Evolutionary conservation across 805 yeast species (phyloP).

Genomic region (Hanseniaspora thailandica): DNA sequence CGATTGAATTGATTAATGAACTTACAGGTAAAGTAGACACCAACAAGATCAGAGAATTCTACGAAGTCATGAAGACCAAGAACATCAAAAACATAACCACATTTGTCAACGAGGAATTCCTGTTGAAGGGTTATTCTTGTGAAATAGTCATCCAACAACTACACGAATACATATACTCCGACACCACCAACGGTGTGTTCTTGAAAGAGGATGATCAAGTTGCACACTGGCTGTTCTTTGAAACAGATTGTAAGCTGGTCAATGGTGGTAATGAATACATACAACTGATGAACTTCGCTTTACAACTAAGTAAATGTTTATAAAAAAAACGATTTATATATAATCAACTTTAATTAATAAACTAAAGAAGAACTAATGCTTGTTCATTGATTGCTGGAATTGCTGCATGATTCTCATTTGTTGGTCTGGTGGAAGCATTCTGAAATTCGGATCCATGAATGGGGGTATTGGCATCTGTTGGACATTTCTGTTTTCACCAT

Average conservation of each 20-base stretch:
- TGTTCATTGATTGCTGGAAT: conserved; percentile 15
- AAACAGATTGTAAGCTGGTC: conserved; percentile 58
- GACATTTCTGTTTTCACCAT: conserved; percentile 17
- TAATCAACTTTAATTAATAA: background rate
- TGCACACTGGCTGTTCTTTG: conserved; percentile 55
- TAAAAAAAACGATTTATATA: background rate
- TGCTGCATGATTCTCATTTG: conserved; percentile 15
- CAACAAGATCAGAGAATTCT: conserved; percentile 33
- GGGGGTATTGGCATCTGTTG: conserved; percentile 21
- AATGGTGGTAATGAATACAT: conserved; percentile 86
- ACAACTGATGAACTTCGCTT: conserved; percentile 56
- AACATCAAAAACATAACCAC: conserved; percentile 29
- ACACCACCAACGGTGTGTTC: background rate
- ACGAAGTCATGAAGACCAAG: conserved; percentile 30
- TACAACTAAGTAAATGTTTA: conserved; percentile 31
- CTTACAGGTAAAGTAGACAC: conserved; percentile 66
- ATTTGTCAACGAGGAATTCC: conserved; percentile 37
- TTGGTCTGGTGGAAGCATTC: conserved; percentile 18
- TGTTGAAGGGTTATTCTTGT: conserved; percentile 68
- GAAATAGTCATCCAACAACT: conserved; percentile 59
- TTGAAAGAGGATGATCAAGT: conserved; percentile 46
- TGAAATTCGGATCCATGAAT: background rate
- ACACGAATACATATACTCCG: conserved; percentile 42
- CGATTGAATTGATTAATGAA: conserved; percentile 44
- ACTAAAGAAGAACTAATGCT: background rate